phyloP scores from a whole-genome alignment of 2,329 filamentous ascomycete genomes.

The Sclerotinia nivalis region DNA sequence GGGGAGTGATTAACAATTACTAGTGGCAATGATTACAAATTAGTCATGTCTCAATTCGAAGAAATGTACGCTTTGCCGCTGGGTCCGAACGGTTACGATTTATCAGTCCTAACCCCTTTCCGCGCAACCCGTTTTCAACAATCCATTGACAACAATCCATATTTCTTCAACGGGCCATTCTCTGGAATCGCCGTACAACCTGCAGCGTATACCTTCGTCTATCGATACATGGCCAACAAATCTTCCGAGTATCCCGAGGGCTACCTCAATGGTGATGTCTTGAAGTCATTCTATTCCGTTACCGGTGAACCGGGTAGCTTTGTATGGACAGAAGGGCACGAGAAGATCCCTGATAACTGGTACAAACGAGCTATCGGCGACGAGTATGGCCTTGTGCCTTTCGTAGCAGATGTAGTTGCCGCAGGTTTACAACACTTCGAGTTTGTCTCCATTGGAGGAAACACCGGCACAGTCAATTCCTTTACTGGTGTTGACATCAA shows the following conservation, averaged over 20 bases:
- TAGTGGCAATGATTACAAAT: constrained; percentile 50
- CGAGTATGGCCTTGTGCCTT: constrained; percentile 44
- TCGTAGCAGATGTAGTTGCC: constrained; percentile 44
- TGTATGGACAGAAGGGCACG: constrained; percentile 27
- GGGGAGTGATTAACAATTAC: constrained; percentile 22
- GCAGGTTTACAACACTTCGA: constrained; percentile 46
- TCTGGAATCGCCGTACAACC: constrained; percentile 46
- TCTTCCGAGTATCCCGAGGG: constrained; percentile 38
- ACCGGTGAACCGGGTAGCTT: constrained; percentile 29
- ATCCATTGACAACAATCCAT: constrained; percentile 45
- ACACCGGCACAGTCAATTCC: constrained; percentile 52
- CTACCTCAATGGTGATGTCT: constrained; percentile 35
- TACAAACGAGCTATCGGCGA: constrained; percentile 31
- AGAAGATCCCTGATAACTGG: constrained; percentile 33
- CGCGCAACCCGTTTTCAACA: constrained; percentile 47
- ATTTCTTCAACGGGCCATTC: constrained; percentile 55
- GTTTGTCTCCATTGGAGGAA: constrained; percentile 52
- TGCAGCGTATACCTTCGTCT: constrained; percentile 39
- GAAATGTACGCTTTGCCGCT: constrained; percentile 48
- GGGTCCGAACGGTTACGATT: constrained; percentile 44
- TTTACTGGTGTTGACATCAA: constrained; percentile 50
- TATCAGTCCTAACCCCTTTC: constrained; percentile 48
- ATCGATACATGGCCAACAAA: constrained; percentile 40
- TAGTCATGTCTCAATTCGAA: constrained; percentile 55
- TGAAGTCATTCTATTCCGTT: constrained; percentile 33